Evolutionary conservation across 208 protist genomes (phyloP).

Genomic region (Strigomonas culicis): DNA sequence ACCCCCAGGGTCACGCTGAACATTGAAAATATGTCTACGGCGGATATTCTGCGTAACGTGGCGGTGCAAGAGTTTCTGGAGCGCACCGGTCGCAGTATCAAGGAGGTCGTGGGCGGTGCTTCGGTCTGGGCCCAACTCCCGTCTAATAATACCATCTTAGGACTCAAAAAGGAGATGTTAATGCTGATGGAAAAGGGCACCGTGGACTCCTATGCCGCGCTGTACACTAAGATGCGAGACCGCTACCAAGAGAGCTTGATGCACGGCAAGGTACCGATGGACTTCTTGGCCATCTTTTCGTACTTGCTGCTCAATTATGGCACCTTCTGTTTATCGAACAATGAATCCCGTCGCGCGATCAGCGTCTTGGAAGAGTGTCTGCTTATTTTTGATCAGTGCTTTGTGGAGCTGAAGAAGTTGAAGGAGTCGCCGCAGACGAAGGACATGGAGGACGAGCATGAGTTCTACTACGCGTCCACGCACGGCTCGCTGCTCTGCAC

Average conservation of each 20-base stretch:
- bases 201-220: background rate
- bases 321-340: background rate
- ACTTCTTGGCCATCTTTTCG: background rate
- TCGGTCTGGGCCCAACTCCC: background rate
- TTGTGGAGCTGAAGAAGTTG: too few relatives aligned
- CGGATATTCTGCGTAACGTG: too few relatives aligned
- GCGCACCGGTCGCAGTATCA: too few relatives aligned
- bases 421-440: too few relatives aligned
- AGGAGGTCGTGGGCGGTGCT: too few relatives aligned
- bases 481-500: background rate
- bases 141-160: background rate
- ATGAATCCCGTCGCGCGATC: background rate
- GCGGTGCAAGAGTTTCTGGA: too few relatives aligned
- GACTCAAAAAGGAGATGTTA: background rate
- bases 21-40: too few relatives aligned
- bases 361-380: background rate
- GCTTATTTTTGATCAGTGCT: background rate
- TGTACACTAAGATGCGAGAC: background rate
- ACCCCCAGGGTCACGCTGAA: too few relatives aligned
- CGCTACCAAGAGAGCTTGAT: background rate
- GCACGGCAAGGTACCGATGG: background rate
- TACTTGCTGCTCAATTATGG: conserved; percentile 5
- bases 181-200: conserved; percentile 1
- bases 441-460: background rate
- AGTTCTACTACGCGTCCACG: background rate